Evolutionary conservation across 2,329 filamentous ascomycete genomes (phyloP).

Genomic region (Diaporthe capsici): DNA sequence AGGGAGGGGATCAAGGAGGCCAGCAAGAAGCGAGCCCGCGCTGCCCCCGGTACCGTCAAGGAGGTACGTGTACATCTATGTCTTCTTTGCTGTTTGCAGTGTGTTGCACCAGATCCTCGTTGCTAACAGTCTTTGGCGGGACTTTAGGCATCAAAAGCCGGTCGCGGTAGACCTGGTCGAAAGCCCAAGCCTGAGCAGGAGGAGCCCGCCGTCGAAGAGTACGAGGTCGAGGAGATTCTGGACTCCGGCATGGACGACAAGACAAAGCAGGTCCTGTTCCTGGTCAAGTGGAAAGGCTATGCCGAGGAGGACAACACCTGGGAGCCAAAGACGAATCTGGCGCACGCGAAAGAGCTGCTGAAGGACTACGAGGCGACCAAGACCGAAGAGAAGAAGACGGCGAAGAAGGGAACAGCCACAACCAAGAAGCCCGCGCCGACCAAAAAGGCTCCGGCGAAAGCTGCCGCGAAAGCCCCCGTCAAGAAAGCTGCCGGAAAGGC

Average conservation of each 20-base stretch:
- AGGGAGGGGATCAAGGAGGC: conserved; percentile 39
- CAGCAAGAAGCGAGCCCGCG: conserved; percentile 36
- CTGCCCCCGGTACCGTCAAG: conserved; percentile 35
- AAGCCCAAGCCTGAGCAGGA: conserved; percentile 35
- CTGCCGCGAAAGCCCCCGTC: conserved; percentile 3
- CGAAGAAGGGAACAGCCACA: conserved; percentile 37
- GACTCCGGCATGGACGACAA: conserved; percentile 55
- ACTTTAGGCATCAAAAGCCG: conserved; percentile 30
- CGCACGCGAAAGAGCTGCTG: conserved; percentile 55
- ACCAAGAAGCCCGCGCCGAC: conserved; percentile 30
- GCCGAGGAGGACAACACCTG: conserved; percentile 62
- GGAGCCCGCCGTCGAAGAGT: conserved; percentile 51
- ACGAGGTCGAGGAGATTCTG: conserved; percentile 64
- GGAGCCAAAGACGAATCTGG: conserved; percentile 64
- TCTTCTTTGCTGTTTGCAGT: background rate
- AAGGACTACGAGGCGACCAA: conserved; percentile 54
- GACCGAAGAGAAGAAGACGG: conserved; percentile 36
- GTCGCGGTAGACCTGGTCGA: conserved; percentile 34
- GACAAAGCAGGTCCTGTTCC: conserved; percentile 58
- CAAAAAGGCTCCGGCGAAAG: conserved; percentile 25
- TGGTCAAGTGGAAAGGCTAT: conserved; percentile 69
- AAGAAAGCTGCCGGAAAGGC: conserved; percentile 41
- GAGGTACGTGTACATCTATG: conserved; percentile 26
- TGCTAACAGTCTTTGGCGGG: background rate
- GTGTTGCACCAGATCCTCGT: background rate